phyloP scores from a whole-genome alignment of 192 early-diverging fungal species.

The Jimgerdemannia flammicorona region DNA sequence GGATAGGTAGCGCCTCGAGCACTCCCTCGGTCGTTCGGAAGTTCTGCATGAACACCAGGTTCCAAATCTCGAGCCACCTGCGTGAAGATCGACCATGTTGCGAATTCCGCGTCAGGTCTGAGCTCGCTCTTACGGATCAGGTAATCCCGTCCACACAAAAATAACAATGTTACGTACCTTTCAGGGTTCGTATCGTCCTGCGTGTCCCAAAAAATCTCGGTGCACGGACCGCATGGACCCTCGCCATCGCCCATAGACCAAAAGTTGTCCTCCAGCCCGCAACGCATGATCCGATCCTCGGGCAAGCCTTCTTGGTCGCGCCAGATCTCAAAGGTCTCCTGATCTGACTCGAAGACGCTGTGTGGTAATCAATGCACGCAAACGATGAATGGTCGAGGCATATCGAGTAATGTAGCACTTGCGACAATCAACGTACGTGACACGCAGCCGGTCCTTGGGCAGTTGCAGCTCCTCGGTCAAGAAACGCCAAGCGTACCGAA shows the following conservation, averaged over 20 bases:
- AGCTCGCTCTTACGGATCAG: not conserved
- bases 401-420: not conserved
- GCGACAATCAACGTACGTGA: slow-evolving; percentile 41
- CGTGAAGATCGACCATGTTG: not conserved
- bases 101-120: not conserved
- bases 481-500: slow-evolving; percentile 55
- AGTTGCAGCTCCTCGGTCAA: slow-evolving; percentile 47
- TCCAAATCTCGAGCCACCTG: slow-evolving; percentile 63
- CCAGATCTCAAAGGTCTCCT: slow-evolving; percentile 54
- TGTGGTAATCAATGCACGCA: not conserved
- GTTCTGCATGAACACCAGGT: slow-evolving; percentile 59
- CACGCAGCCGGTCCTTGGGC: slow-evolving; percentile 47
- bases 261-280: slow-evolving; percentile 53
- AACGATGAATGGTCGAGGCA: not conserved
- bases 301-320: slow-evolving; percentile 46
- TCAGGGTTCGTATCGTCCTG: slow-evolving; percentile 32
- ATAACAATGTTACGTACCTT: slow-evolving; percentile 17
- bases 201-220: slow-evolving; percentile 65
- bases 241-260: slow-evolving; percentile 64
- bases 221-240: slow-evolving; percentile 60
- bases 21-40: slow-evolving; percentile 41
- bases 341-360: slow-evolving; percentile 50
- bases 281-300: slow-evolving; percentile 43
- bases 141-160: not conserved
- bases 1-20: slow-evolving; percentile 38